Evolutionary conservation across 2,329 filamentous ascomycete genomes (phyloP).

Genomic region (Claviceps africana): DNA sequence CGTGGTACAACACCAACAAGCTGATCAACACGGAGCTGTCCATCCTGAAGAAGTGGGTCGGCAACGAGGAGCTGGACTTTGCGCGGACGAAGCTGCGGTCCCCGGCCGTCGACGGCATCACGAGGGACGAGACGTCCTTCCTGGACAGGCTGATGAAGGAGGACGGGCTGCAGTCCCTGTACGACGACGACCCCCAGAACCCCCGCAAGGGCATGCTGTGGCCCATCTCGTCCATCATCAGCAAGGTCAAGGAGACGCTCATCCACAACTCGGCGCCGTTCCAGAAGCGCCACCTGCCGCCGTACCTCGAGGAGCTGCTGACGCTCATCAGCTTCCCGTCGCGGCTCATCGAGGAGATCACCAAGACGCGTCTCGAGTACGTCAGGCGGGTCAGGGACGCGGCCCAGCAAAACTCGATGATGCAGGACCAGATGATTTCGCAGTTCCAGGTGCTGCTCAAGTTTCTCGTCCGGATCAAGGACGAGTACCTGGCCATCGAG

Average conservation of each 20-base stretch:
- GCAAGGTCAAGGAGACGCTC: slow-evolving; percentile 83
- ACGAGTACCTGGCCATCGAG: slow-evolving; percentile 71
- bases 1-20: slow-evolving; percentile 94
- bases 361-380: slow-evolving; percentile 78
- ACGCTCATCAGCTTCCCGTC: slow-evolving; percentile 96
- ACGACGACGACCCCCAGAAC: slow-evolving; percentile 47
- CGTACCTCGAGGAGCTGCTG: slow-evolving; percentile 90
- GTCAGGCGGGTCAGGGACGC: slow-evolving; percentile 93
- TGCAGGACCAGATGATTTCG: slow-evolving; percentile 94
- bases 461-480: slow-evolving; percentile 84
- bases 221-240: slow-evolving; percentile 72
- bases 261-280: slow-evolving; percentile 79
- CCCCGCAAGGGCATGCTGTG: slow-evolving; percentile 62
- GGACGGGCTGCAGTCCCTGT: slow-evolving; percentile 82
- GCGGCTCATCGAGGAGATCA: slow-evolving; percentile 90
- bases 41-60: slow-evolving; percentile 90
- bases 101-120: slow-evolving; percentile 51
- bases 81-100: slow-evolving; percentile 58
- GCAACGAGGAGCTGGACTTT: slow-evolving; percentile 90
- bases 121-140: slow-evolving; percentile 79
- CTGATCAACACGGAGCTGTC: slow-evolving; percentile 90
- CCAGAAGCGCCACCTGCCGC: slow-evolving; percentile 76
- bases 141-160: slow-evolving; percentile 91
- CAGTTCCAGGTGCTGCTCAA: slow-evolving; percentile 91
- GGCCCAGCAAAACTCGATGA: slow-evolving; percentile 78